Conservation (phyloP, 371 early-diverging fungal species). For the Apophysomyces trapeziformis region DNA sequence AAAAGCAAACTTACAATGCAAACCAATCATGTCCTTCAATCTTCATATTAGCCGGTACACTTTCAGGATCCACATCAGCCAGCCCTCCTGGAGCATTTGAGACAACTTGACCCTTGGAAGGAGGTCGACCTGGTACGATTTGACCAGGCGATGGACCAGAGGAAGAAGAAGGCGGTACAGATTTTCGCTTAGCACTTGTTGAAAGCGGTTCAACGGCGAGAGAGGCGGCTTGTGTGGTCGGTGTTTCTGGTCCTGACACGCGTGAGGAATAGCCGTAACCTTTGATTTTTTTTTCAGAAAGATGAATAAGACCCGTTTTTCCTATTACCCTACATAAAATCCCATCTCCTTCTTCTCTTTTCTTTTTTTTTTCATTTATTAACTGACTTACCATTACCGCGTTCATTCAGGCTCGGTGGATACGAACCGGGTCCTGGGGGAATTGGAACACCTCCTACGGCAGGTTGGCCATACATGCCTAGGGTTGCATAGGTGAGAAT, state of each 20-base stretch:
- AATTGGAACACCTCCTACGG: no score
- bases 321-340: no score
- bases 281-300: background rate
- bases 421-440: no score
- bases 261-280: slow-evolving; percentile 23
- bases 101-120: slow-evolving; percentile 13
- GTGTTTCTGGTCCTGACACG: slow-evolving; percentile 29
- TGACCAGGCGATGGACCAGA: slow-evolving; percentile 12
- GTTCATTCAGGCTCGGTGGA: no score
- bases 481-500: no score
- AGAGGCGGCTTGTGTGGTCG: slow-evolving; percentile 25
- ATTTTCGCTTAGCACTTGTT: slow-evolving; percentile 16
- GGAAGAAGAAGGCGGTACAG: slow-evolving; percentile 13
- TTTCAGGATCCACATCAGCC: slow-evolving; percentile 85
- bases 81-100: slow-evolving; percentile 48
- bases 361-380: no score
- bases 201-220: slow-evolving; percentile 12
- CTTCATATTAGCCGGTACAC: slow-evolving; percentile 78
- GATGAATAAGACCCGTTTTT: no score
- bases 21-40: slow-evolving; percentile 93
- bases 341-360: no score
- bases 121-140: slow-evolving; percentile 18
- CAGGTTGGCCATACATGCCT: no score
- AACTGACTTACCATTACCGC: no score
- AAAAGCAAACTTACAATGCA: slow-evolving; percentile 66